phyloP scores from a whole-genome alignment of 2,329 filamentous ascomycete species.

The Podosphaera xanthii region DNA sequence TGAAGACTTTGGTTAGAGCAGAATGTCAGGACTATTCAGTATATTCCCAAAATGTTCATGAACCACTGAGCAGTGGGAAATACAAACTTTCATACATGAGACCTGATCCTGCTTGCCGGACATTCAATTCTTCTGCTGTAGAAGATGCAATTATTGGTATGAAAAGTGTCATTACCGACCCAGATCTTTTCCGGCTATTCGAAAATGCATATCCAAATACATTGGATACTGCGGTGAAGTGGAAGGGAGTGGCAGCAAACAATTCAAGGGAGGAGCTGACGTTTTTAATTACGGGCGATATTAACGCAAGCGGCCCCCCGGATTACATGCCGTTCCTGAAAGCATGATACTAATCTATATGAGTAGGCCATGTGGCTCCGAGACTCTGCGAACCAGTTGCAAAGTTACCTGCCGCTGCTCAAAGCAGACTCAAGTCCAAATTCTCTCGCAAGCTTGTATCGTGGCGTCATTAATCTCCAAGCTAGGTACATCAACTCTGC shows the following conservation, averaged over 20 bases:
- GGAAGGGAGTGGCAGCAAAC: slow-evolving; percentile 36
- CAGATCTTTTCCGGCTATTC: slow-evolving; percentile 50
- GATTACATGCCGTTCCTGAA: slow-evolving; percentile 12
- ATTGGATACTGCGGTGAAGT: slow-evolving; percentile 48
- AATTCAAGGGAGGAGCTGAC: slow-evolving; percentile 39
- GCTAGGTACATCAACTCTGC: slow-evolving; percentile 38
- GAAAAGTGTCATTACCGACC: slow-evolving; percentile 47
- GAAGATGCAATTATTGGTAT: slow-evolving; percentile 54
- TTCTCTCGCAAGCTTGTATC: slow-evolving; percentile 43
- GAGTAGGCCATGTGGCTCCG: slow-evolving; percentile 70
- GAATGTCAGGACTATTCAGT: slow-evolving; percentile 41
- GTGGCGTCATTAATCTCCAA: slow-evolving; percentile 50
- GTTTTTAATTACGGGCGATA: slow-evolving; percentile 34
- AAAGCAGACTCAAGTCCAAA: slow-evolving; percentile 27
- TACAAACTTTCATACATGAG: slow-evolving; percentile 62
- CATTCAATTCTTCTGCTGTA: slow-evolving; percentile 54
- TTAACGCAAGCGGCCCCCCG: slow-evolving; percentile 4
- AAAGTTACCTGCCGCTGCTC: slow-evolving; percentile 41
- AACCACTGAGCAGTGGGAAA: slow-evolving; percentile 54
- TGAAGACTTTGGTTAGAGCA: neutral
- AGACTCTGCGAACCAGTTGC: slow-evolving; percentile 57
- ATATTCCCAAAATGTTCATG: slow-evolving; percentile 35
- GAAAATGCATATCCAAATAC: slow-evolving; percentile 54
- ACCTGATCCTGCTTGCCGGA: slow-evolving; percentile 53
- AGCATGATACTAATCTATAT: slow-evolving; percentile 34